Evolutionary conservation across 2,329 filamentous ascomycete genomes (phyloP).

Genomic region (Lachnellula willkommii): DNA sequence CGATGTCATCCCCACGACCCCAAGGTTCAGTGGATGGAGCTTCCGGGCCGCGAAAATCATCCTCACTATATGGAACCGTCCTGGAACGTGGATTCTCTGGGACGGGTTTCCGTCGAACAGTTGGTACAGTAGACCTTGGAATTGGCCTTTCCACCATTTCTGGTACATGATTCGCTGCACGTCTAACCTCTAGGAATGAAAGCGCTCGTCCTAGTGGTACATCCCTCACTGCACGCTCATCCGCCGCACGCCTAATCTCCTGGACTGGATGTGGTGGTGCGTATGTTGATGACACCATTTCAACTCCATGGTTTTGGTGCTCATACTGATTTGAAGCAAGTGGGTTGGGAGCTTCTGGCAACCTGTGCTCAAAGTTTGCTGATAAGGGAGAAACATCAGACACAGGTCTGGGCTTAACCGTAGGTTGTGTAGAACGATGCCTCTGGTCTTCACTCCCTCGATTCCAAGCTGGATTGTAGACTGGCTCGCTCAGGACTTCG

Average conservation of each 20-base stretch:
- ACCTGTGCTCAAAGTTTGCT: not conserved
- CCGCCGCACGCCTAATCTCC: not conserved
- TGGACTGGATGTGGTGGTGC: not conserved
- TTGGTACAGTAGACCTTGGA: not conserved
- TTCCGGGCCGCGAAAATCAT: not conserved
- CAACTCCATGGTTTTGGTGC: not conserved
- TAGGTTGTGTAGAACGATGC: not conserved
- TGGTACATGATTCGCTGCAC: not conserved
- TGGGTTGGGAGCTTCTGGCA: not conserved
- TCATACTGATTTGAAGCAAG: not conserved
- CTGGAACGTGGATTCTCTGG: not conserved
- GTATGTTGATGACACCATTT: not conserved
- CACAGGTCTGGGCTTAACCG: not conserved
- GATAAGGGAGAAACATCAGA: slow-evolving; percentile 1
- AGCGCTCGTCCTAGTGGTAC: not conserved
- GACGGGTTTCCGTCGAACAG: not conserved
- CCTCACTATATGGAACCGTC: not conserved
- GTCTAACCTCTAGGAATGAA: not conserved
- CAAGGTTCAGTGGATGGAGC: not conserved
- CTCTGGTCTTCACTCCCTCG: not conserved
- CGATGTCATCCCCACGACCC: slow-evolving; percentile 2
- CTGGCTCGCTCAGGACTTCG: not conserved
- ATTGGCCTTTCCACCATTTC: not conserved
- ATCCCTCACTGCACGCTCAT: not conserved
- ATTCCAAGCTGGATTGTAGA: not conserved